Percentiles rank a stretch among this genome's conserved stretches.
Conservation (phyloP, 176 grass and related monocot species). For the Oryza glumipatula region DNA sequence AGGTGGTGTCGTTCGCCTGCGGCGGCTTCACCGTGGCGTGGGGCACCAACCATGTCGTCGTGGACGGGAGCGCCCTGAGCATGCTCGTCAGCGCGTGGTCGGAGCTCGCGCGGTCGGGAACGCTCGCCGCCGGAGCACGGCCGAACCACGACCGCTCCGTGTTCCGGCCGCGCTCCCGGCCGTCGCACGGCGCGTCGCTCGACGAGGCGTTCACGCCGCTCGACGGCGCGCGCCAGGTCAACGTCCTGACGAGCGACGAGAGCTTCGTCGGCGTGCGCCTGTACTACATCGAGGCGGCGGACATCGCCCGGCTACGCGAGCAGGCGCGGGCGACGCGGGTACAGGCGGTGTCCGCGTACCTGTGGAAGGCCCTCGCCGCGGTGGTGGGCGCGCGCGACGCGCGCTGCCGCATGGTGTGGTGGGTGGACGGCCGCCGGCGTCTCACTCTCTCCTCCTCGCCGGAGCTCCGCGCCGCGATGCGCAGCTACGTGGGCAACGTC, state of each 20-base stretch:
- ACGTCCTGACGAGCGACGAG: conserved; percentile 8
- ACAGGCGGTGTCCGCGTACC: conserved; percentile 49
- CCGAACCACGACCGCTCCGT: conserved; percentile 53
- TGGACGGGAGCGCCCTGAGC: conserved; percentile 33
- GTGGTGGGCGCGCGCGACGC: conserved; percentile 23
- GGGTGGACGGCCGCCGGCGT: conserved; percentile 39
- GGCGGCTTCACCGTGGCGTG: conserved; percentile 57
- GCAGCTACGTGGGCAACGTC: conserved; percentile 46
- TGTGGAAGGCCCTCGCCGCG: conserved; percentile 49
- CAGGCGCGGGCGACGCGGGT: conserved; percentile 4
- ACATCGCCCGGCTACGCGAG: neutral
- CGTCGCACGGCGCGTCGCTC: conserved; percentile 14
- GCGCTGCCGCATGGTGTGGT: conserved; percentile 45
- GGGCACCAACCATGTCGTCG: conserved; percentile 45
- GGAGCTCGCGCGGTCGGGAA: conserved; percentile 17
- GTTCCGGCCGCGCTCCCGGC: conserved; percentile 19
- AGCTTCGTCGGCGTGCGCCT: conserved; percentile 31
- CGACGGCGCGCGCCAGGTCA: neutral
- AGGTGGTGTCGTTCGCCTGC: conserved; percentile 43
- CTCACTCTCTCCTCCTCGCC: neutral
- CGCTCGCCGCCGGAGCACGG: neutral
- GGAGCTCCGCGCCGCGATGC: conserved; percentile 11
- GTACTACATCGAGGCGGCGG: neutral
- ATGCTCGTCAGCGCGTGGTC: conserved; percentile 33
- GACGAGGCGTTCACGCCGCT: conserved; percentile 25